phyloP scores from a whole-genome alignment of 805 yeast genomes.

The Saturnispora zaruensis region DNA sequence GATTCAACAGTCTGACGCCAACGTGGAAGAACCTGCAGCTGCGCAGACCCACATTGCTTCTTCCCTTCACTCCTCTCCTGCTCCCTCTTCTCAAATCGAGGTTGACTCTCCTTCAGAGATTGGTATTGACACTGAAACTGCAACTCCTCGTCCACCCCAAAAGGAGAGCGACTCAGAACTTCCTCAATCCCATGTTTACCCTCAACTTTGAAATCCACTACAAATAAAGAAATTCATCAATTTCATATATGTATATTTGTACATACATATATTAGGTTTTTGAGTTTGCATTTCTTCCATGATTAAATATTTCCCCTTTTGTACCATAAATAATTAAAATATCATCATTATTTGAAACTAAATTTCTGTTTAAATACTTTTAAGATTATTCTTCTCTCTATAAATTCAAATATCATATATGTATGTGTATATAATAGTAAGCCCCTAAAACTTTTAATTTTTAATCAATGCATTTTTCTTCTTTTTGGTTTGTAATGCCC shows the following conservation, averaged over 20 bases:
- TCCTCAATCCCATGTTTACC: neutral
- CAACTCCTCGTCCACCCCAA: neutral
- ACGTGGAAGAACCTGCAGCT: neutral
- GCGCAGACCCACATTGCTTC: neutral
- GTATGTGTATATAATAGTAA: no score
- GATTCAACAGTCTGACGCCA: constrained; percentile 5
- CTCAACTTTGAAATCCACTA: neutral
- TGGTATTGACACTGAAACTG: neutral
- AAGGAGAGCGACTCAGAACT: neutral
- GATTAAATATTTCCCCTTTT: neutral
- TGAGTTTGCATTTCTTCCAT: neutral
- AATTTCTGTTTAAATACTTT: neutral
- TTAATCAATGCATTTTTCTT: constrained; percentile 26
- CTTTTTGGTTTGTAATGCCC: constrained; percentile 66
- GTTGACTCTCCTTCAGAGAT: neutral
- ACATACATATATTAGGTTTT: neutral
- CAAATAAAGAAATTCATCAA: neutral
- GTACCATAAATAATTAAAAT: neutral
- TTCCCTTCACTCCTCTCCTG: neutral
- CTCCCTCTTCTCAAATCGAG: neutral
- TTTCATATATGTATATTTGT: no score
- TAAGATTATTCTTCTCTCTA: neutral
- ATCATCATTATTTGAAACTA: neutral
- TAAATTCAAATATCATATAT: neutral
- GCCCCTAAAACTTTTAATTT: neutral